Base-by-base conservation (phyloP, 371 early-diverging fungal genomes). In the Batkoa obscura region DNA sequence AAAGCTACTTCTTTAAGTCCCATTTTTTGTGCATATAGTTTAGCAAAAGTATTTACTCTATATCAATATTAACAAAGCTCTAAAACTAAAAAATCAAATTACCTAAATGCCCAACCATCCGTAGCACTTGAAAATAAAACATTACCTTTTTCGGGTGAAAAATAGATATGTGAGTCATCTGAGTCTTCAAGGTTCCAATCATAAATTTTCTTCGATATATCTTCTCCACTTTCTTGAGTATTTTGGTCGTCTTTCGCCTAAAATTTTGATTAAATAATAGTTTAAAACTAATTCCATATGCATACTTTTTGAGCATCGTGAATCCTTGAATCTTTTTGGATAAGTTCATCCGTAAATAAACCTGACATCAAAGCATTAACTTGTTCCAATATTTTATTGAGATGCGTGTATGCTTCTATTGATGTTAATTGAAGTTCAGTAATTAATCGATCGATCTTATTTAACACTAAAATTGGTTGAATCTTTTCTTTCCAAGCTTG, bases 71-170 rank as follows among this genome's bases (percentile, higher is more conserved):
- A 48, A 39, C 52, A 17, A 34, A n/a, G n/a, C 37, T 12, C n/a
- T n/a, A n/a, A n/a, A n/a, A n/a, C n/a, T n/a, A n/a, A 30, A 37
- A 47, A 35, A 36, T 3, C 1, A 38, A 43, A 41, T 61, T 72
- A 80, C 79, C 85, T 68, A 67, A 96, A 98, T 2, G 95, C 98
- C 98, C 99, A 98, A 0, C 99, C 99, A 65, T 98, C 96, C 15
- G 87, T 80, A 1, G 97, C 96, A 52, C 85, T 84, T 0, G 90
- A 71, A 67, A 98, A 98, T 33, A 97, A 76, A 51, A 98, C 99
- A 63, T 96, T 98, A 33, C 97, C 95, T 48, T 71, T 72, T 35
- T 86, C 85, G 2, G 98, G 98, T 35, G 89, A 77, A 68, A 97
- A 98, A 62, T 91, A 95, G 50, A 94, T 79, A 58, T 86, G 75